Conservation (phyloP, 768 basidiomycete species). For the Porpolomopsis calyptriformis region DNA sequence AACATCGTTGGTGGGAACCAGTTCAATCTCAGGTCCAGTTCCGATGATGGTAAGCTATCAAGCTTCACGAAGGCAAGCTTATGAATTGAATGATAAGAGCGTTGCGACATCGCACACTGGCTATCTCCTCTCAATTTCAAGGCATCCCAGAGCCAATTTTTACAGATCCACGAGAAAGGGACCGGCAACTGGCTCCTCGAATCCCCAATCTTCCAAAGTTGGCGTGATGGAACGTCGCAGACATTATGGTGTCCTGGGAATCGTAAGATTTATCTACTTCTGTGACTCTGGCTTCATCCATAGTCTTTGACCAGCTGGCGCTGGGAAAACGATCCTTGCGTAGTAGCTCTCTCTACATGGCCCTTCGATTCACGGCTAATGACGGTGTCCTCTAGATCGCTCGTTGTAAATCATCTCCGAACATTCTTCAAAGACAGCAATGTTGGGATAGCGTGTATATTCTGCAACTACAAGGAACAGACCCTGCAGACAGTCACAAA, state of each 20-base stretch:
- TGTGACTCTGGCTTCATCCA: background rate
- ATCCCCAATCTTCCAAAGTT: background rate
- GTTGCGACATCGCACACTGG: background rate
- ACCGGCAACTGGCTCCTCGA: constrained; percentile 9
- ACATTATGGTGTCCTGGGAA: constrained; percentile 10
- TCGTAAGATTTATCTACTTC: constrained; percentile 5
- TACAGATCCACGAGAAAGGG: background rate
- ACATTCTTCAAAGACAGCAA: background rate
- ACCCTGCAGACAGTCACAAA: background rate
- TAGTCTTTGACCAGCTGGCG: constrained; percentile 5
- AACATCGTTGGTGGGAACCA: background rate
- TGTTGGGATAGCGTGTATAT: background rate
- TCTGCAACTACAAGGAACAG: background rate
- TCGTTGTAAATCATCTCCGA: constrained; percentile 1
- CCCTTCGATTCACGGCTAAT: background rate
- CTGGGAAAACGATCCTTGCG: constrained; percentile 10
- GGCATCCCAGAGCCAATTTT: constrained; percentile 1
- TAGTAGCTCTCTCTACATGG: background rate
- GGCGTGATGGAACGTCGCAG: background rate
- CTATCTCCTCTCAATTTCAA: constrained; percentile 10
- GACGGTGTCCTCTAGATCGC: background rate
- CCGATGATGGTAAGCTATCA: background rate
- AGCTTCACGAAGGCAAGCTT: background rate
- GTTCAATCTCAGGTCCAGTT: background rate
- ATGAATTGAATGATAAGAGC: background rate